These are phyloP conservation scores for Sonneratia caseolaris DNA, from an alignment of 345 rosid genomes.

Conservation along the genomic window DNA sequence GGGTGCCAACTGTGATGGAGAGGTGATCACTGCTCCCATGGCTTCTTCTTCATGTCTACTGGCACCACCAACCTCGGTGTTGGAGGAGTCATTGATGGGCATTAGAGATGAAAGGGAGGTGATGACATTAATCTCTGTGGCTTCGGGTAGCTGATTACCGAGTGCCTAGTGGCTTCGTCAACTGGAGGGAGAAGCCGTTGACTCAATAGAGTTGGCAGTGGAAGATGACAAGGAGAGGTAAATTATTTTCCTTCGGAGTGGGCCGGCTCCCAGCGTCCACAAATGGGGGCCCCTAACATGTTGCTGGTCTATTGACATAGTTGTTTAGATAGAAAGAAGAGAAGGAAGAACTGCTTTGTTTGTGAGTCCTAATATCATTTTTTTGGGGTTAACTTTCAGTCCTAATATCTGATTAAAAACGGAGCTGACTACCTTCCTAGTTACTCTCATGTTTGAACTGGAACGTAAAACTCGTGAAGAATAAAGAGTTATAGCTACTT, in stretches of 20 bases:
- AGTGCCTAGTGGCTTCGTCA: not conserved
- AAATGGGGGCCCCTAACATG: not conserved
- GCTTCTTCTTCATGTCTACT: conserved; percentile 58
- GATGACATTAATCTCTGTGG: not conserved
- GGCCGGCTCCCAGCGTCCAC: not conserved
- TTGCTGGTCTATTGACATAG: not conserved
- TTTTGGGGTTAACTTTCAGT: too few relatives aligned
- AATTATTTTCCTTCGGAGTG: not conserved
- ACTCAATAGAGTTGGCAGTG: not conserved
- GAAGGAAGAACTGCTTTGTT: not conserved
- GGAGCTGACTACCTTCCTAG: too few relatives aligned
- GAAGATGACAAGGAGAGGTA: not conserved
- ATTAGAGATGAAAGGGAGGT: not conserved
- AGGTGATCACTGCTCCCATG: conserved; percentile 52
- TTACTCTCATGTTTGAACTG: not conserved
- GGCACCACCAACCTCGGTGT: conserved; percentile 47
- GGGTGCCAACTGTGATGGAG: conserved; percentile 91
- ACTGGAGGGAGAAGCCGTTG: conserved; percentile 5
- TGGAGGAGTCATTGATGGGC: conserved; percentile 40
- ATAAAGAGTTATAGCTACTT: conserved; percentile 8
- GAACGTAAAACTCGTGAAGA: not conserved
- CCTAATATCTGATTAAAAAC: too few relatives aligned
- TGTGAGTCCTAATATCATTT: too few relatives aligned
- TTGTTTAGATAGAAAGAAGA: not conserved
- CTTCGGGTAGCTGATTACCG: not conserved